Percentiles rank a stretch among this genome's conserved stretches.
Evolutionary conservation across 257 asterid species (phyloP).

Genomic region (Solanum sparsipilum): DNA sequence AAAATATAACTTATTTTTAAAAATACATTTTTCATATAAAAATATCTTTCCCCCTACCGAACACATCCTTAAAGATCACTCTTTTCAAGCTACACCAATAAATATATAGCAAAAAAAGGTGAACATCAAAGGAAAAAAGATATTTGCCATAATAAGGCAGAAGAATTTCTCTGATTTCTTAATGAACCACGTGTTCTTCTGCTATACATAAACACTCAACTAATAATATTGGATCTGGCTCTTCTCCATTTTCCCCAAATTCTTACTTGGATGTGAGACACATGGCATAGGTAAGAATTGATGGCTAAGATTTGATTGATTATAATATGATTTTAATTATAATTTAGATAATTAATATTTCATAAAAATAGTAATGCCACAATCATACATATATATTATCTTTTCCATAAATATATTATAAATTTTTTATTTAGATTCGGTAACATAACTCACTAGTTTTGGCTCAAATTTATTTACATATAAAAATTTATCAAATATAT

Average conservation of each 20-base stretch:
- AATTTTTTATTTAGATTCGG: too few species aligned
- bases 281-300: too few species aligned
- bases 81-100: not conserved
- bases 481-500: too few species aligned
- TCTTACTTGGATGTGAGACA: too few species aligned
- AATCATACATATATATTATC: too few species aligned
- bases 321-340: too few species aligned
- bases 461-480: not conserved
- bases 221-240: not conserved
- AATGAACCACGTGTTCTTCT: conserved; percentile 39
- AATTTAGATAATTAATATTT: too few species aligned
- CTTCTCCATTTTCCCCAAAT: too few species aligned
- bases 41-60: not conserved
- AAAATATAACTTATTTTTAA: accelerated
- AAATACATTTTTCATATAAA: not conserved
- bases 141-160: not conserved
- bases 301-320: too few species aligned
- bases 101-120: not conserved
- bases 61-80: not conserved
- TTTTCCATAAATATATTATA: too few species aligned
- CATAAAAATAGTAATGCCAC: too few species aligned
- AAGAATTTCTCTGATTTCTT: conserved; percentile 16
- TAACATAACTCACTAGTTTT: not conserved
- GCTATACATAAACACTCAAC: conserved; percentile 15
- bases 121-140: not conserved